These are phyloP conservation scores for Panellus pusillus DNA, from an alignment of 768 basidiomycete genomes.

Conservation along the genomic window DNA sequence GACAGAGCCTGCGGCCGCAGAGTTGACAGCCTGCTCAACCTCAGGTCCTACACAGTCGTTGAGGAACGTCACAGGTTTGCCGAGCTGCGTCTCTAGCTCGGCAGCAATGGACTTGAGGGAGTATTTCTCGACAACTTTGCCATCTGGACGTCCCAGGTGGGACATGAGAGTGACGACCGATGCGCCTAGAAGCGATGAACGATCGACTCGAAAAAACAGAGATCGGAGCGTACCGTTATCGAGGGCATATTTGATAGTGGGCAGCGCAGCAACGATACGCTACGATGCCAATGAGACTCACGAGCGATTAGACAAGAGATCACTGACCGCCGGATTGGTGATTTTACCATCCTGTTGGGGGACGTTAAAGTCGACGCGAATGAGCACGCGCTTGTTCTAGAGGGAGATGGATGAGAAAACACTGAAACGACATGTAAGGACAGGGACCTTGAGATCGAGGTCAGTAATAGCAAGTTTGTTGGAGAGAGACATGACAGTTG, in stretches of 20 bases:
- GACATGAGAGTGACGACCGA: conserved; percentile 91
- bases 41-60: conserved; percentile 84
- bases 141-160: conserved; percentile 96
- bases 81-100: conserved; percentile 76
- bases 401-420: too few species aligned
- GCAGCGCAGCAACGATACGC: conserved; percentile 96
- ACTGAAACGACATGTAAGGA: too few species aligned
- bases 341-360: conserved; percentile 86
- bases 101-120: conserved; percentile 84
- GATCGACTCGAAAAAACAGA: conserved; percentile 6
- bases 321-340: conserved; percentile 92
- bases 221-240: conserved; percentile 58
- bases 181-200: conserved; percentile 53
- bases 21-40: conserved; percentile 75
- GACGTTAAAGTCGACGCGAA: conserved; percentile 96
- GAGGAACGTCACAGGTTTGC: conserved; percentile 76
- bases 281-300: conserved; percentile 33
- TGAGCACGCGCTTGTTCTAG: conserved; percentile 78
- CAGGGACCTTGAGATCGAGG: conserved; percentile 62
- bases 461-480: conserved; percentile 94
- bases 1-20: conserved; percentile 63
- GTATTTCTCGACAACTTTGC: conserved; percentile 85
- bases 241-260: conserved; percentile 92
- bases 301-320: conserved; percentile 14
- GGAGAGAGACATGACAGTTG: conserved; percentile 76